Evolutionary conservation across 2,329 filamentous ascomycete genomes (phyloP).

Genomic region (Coniochaeta sp.): DNA sequence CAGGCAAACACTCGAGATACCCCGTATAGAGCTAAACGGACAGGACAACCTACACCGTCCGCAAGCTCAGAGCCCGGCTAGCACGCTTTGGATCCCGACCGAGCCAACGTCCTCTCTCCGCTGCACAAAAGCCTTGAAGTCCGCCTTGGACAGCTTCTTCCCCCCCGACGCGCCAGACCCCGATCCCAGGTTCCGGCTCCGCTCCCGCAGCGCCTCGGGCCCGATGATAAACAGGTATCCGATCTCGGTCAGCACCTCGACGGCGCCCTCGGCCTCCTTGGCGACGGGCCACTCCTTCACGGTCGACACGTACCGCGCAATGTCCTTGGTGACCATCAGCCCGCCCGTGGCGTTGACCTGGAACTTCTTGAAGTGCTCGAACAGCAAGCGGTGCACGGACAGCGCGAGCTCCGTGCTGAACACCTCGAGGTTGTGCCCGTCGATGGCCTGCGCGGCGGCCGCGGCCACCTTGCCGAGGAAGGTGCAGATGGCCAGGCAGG

Average conservation of each 20-base stretch:
- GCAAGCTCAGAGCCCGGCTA: constrained; percentile 50
- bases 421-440: constrained; percentile 74
- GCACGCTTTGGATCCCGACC: constrained; percentile 74
- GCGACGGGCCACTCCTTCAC: constrained; percentile 74
- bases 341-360: constrained; percentile 88
- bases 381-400: constrained; percentile 67
- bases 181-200: constrained; percentile 51
- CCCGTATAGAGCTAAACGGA: not conserved
- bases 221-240: constrained; percentile 94
- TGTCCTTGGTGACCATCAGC: constrained; percentile 92
- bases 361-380: constrained; percentile 94
- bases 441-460: constrained; percentile 60
- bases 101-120: constrained; percentile 77
- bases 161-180: constrained; percentile 33
- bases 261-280: constrained; percentile 58
- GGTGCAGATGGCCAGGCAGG: constrained; percentile 71
- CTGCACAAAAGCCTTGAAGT: constrained; percentile 78
- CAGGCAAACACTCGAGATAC: not conserved
- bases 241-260: constrained; percentile 88
- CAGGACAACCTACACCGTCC: not conserved
- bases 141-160: constrained; percentile 55
- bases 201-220: constrained; percentile 66
- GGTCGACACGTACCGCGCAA: constrained; percentile 84
- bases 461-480: constrained; percentile 67
- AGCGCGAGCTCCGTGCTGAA: constrained; percentile 81